Base-by-base conservation (phyloP, 495 filamentous ascomycete genomes). In the Daldinia bambusicola region DNA sequence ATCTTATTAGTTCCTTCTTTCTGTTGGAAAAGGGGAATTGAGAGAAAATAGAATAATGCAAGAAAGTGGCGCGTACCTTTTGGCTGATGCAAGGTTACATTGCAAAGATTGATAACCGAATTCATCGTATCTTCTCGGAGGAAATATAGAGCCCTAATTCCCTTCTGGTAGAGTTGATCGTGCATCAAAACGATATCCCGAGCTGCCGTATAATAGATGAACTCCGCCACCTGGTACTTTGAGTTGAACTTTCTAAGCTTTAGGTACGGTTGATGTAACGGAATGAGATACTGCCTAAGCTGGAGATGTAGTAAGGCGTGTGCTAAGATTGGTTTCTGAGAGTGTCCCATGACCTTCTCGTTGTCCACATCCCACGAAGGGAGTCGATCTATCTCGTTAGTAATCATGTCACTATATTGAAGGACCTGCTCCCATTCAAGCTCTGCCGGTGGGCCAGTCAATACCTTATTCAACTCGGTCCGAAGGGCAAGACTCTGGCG, bases 11-110 rank as follows among this genome's bases (percentile, higher is more conserved):
- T 65, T n/a, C 26, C 26, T 26, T 26, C 26, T 26, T 26, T 26
- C 26, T 26, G 1, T 26, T 26, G 26, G 26, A 26, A 26, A 26
- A 26, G 3, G 26, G 26, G 26, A 3, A 3, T 55, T 10, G 14
- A 36, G 18, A 56, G 26, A 1, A 30, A 45, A 20, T 9, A 48
- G 13, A 12, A 22, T 10, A 6, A 55, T 26, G 3, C 26, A 50
- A 18, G 37, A 38, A 32, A n/a, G 20, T 6, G 4, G 26, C 37
- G 31, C 52, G 2, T 74, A 80, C 78, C 79, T 72, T 78, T 75
- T n/a, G 83, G 83, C 64, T 85, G 83, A 20, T 84, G 81, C 70
- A 85, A 78, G 13, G 83, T 81, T 53, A 85, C 78, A 61, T 80
- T 81, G 76, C 79, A 81, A 36, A 80, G 72, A 51, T 78, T 76